A percentile compares a stretch with the other conserved stretches of the same genome.
Evolutionary conservation across 2,329 filamentous ascomycete genomes (phyloP).

Genomic region (Botryotinia calthae): DNA sequence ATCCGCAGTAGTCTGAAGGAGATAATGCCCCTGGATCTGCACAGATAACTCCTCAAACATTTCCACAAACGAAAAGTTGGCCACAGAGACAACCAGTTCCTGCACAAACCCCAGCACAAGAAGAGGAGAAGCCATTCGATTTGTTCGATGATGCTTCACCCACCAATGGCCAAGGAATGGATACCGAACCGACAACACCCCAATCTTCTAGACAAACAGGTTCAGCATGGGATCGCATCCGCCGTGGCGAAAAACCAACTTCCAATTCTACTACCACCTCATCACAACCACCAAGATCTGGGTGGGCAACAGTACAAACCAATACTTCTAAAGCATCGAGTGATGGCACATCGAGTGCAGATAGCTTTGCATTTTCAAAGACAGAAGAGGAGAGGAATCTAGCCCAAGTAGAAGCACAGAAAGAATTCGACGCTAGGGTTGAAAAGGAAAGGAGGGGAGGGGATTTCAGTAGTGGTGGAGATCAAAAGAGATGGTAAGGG

Average conservation of each 20-base stretch:
- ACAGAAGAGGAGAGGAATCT: slow-evolving; percentile 28
- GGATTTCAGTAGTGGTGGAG: slow-evolving; percentile 32
- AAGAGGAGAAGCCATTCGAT: slow-evolving; percentile 28
- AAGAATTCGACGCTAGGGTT: slow-evolving; percentile 38
- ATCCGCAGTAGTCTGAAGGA: slow-evolving; percentile 24
- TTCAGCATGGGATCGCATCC: slow-evolving; percentile 39
- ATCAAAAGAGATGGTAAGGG: slow-evolving; percentile 31
- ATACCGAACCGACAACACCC: slow-evolving; percentile 20
- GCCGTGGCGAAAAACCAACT: slow-evolving; percentile 28
- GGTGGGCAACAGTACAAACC: slow-evolving; percentile 24
- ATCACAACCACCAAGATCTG: slow-evolving; percentile 18
- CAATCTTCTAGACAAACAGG: background rate
- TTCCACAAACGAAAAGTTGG: slow-evolving; percentile 1
- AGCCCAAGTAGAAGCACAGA: slow-evolving; percentile 34
- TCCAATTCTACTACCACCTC: slow-evolving; percentile 8
- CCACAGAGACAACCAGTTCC: background rate
- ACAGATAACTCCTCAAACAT: background rate
- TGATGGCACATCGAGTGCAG: slow-evolving; percentile 20
- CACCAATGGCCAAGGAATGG: slow-evolving; percentile 29
- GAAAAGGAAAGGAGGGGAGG: slow-evolving; percentile 37
- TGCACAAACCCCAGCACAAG: slow-evolving; percentile 14
- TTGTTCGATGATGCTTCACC: slow-evolving; percentile 37
- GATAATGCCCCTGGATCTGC: slow-evolving; percentile 18
- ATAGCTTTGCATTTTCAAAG: slow-evolving; percentile 34
- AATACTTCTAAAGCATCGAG: slow-evolving; percentile 20